A percentile compares a stretch with the other conserved stretches of the same genome.
These are phyloP conservation scores for Syncephalastrum contaminatum DNA, from an alignment of 371 early-diverging fungal genomes.

Conservation along the genomic window DNA sequence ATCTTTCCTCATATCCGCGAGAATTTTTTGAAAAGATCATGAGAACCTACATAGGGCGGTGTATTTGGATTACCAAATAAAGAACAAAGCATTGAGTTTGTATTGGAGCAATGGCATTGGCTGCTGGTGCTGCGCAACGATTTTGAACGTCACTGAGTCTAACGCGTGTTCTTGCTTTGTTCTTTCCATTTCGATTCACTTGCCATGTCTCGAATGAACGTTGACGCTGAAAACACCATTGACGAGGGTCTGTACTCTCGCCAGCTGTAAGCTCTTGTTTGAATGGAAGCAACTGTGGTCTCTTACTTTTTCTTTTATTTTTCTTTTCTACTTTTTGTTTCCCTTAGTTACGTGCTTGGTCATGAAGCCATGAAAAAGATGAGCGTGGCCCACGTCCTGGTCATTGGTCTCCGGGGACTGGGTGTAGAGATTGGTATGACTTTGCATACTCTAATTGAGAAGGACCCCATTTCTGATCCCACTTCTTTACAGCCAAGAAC, in stretches of 20 bases:
- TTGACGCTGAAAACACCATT: constrained; percentile 59
- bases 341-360: constrained; percentile 94
- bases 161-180: too few relatives aligned
- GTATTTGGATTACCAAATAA: too few relatives aligned
- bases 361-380: constrained; percentile 99
- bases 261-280: constrained; percentile 80
- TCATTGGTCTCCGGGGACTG: constrained; percentile 96
- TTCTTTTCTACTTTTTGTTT: neutral
- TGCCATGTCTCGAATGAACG: constrained; percentile 33
- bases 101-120: too few relatives aligned
- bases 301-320: neutral
- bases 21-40: too few relatives aligned
- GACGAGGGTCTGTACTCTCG: constrained; percentile 97
- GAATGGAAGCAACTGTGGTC: neutral
- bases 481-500: constrained; percentile 87
- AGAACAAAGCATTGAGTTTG: too few relatives aligned
- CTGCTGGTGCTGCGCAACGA: too few relatives aligned
- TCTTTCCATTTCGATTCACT: too few relatives aligned
- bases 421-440: constrained; percentile 96
- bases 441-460: too few relatives aligned
- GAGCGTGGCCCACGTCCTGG: constrained; percentile 94
- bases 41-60: too few relatives aligned
- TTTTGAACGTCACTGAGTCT: too few relatives aligned
- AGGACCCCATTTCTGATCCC: constrained; percentile 5
- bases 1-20: too few relatives aligned